These are phyloP conservation scores for Triglochin maritima DNA, from an alignment of 106 monocot species.

Conservation along the genomic window DNA sequence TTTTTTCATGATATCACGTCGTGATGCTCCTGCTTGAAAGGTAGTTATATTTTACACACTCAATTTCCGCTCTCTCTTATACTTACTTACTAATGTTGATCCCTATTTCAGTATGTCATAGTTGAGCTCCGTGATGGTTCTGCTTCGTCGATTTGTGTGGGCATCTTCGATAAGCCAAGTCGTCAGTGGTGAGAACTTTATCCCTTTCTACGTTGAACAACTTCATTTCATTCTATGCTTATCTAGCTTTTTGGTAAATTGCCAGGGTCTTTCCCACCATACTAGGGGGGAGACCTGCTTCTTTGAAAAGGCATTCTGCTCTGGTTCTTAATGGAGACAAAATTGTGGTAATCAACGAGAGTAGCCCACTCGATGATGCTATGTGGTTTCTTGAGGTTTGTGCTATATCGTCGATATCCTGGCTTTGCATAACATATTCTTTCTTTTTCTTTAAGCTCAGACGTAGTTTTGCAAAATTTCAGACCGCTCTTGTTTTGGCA, in stretches of 20 bases:
- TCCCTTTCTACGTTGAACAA: background rate
- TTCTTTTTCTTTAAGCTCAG: too few relatives aligned
- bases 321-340: slow-evolving; percentile 35
- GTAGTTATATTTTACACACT: background rate
- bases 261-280: slow-evolving; percentile 53
- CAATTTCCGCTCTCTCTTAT: background rate
- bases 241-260: background rate
- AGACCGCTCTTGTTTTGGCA: too few relatives aligned
- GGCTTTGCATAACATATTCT: too few relatives aligned
- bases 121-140: slow-evolving; percentile 29
- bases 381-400: slow-evolving; percentile 88
- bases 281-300: slow-evolving; percentile 42
- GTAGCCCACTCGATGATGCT: slow-evolving; percentile 33
- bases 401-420: background rate
- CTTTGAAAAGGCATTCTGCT: slow-evolving; percentile 39
- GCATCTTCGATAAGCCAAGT: slow-evolving; percentile 38
- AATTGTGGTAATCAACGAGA: slow-evolving; percentile 48
- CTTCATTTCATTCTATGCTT: background rate
- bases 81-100: background rate
- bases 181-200: slow-evolving; percentile 41
- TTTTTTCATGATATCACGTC: background rate
- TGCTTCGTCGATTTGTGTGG: slow-evolving; percentile 22
- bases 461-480: too few relatives aligned
- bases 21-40: background rate
- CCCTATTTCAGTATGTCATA: slow-evolving; percentile 50